A percentile compares a stretch with the other conserved stretches of the same genome.
These are phyloP conservation scores for Diutina catenulata DNA, from an alignment of 1,139 yeast species.

Conservation along the genomic window DNA sequence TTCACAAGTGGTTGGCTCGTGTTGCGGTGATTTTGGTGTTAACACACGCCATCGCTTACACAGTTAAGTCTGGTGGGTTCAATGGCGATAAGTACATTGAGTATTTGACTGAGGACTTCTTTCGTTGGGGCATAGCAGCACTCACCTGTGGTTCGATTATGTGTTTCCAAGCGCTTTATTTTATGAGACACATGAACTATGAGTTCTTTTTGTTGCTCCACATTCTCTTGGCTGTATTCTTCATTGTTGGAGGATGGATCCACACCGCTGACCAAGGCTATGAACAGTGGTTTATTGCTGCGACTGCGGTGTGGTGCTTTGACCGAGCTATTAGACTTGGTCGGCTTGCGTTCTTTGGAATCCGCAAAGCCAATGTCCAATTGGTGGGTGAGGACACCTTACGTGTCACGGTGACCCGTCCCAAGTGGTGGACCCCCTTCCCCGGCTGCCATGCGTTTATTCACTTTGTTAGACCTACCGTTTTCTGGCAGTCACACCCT, in stretches of 20 bases:
- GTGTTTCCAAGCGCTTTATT: background rate
- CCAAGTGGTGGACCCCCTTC: slow-evolving; percentile 13
- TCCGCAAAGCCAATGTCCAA: slow-evolving; percentile 30
- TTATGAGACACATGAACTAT: slow-evolving; percentile 14
- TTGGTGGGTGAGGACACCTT: slow-evolving; percentile 36
- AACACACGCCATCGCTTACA: slow-evolving; percentile 30
- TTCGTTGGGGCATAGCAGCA: slow-evolving; percentile 9
- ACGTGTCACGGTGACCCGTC: slow-evolving; percentile 28
- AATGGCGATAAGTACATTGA: slow-evolving; percentile 8
- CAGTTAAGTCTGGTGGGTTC: slow-evolving; percentile 8
- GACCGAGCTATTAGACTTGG: slow-evolving; percentile 9
- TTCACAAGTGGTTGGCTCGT: slow-evolving; percentile 10
- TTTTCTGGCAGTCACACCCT: slow-evolving; percentile 12
- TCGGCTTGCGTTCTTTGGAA: slow-evolving; percentile 9
- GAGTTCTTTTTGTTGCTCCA: slow-evolving; percentile 33
- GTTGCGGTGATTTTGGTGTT: slow-evolving; percentile 17
- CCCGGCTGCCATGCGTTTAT: slow-evolving; percentile 10
- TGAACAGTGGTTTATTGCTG: slow-evolving; percentile 10
- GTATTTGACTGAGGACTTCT: slow-evolving; percentile 7
- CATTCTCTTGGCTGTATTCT: slow-evolving; percentile 26
- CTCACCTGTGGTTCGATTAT: slow-evolving; percentile 2
- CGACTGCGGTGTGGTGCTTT: slow-evolving; percentile 8
- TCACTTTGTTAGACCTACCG: slow-evolving; percentile 8
- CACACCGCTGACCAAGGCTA: slow-evolving; percentile 33
- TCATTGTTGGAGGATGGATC: slow-evolving; percentile 33